A percentile compares a stretch with the other conserved stretches of the same genome.
phyloP scores from a whole-genome alignment of 2,329 filamentous ascomycete genomes.

The Lecanosticta acicola region DNA sequence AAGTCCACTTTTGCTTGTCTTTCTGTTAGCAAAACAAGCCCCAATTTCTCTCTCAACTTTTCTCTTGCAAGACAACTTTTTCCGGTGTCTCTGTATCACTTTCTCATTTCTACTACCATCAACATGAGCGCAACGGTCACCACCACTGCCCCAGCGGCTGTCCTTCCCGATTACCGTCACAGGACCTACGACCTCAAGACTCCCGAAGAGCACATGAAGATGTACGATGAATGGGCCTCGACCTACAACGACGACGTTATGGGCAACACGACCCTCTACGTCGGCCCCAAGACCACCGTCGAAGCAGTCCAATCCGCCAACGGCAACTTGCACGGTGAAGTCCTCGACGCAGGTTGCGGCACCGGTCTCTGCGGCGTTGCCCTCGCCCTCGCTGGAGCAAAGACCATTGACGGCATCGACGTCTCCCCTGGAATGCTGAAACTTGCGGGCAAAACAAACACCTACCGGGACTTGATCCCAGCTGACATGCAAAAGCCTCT shows the following conservation, averaged over 20 bases:
- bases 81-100: background rate
- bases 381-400: background rate
- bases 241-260: constrained; percentile 10
- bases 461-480: constrained; percentile 10
- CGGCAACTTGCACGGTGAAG: background rate
- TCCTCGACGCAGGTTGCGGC: constrained; percentile 17
- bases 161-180: background rate
- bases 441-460: constrained; percentile 6
- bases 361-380: constrained; percentile 14
- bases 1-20: background rate
- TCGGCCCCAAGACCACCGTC: background rate
- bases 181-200: background rate
- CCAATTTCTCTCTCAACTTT: background rate
- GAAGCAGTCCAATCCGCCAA: constrained; percentile 2
- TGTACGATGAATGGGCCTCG: constrained; percentile 16
- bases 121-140: background rate
- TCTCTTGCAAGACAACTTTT: too few relatives aligned
- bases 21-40: background rate
- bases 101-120: background rate
- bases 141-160: background rate
- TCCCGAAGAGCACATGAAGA: background rate
- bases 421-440: constrained; percentile 12
- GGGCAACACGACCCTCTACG: background rate
- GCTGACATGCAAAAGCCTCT: constrained; percentile 13
- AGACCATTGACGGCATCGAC: constrained; percentile 8